phyloP scores from a whole-genome alignment of 352 stramenopile species.

The Elongisporangium undulatum region DNA sequence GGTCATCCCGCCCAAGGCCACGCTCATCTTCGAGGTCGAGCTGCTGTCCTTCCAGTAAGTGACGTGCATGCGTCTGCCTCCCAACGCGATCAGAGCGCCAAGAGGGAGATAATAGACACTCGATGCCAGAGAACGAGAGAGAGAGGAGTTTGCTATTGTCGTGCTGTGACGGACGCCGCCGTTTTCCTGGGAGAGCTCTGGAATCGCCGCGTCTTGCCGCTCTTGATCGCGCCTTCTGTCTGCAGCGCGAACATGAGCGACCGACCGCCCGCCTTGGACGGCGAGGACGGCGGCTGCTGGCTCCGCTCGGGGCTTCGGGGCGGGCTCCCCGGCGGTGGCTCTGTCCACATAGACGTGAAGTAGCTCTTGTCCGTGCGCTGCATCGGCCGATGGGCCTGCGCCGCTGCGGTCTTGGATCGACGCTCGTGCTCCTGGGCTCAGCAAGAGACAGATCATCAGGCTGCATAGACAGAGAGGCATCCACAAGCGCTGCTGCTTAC shows the following conservation, averaged over 20 bases:
- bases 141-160: neutral
- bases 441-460: neutral
- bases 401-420: conserved; percentile 33
- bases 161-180: neutral
- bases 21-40: conserved; percentile 93
- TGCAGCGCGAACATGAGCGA: conserved; percentile 1
- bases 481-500: conserved; percentile 10
- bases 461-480: neutral
- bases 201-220: neutral
- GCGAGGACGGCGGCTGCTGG: conserved; percentile 3
- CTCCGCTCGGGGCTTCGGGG: neutral
- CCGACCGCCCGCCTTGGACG: conserved; percentile 1
- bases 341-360: conserved; percentile 59
- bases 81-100: neutral
- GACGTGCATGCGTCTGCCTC: neutral
- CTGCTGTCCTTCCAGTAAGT: conserved; percentile 74
- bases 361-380: conserved; percentile 42
- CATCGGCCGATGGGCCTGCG: conserved; percentile 24
- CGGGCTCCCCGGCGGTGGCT: conserved; percentile 5
- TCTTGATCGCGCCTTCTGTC: neutral
- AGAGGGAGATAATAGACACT: neutral
- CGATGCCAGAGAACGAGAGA: too few species aligned
- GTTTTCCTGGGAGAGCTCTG: neutral
- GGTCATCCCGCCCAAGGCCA: conserved; percentile 89
- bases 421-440: conserved; percentile 33